Conservation (phyloP, 2,329 filamentous ascomycete genomes). For the Madurella fahalii region DNA sequence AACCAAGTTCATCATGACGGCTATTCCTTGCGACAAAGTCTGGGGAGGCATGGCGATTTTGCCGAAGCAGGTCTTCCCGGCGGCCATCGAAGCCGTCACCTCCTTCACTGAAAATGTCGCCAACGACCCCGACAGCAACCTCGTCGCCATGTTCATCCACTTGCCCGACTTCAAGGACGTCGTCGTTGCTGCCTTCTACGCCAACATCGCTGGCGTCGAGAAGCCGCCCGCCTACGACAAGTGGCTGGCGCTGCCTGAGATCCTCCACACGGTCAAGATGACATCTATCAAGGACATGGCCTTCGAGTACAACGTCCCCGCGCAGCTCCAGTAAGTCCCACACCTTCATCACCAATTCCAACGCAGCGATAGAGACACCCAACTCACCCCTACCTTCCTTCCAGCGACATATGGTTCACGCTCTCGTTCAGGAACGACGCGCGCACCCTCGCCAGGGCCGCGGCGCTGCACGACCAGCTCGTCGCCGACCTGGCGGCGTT, state of each 20-base stretch:
- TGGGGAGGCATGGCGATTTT: constrained; percentile 27
- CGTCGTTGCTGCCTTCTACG: constrained; percentile 17
- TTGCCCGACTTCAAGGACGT: constrained; percentile 18
- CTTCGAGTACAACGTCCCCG: constrained; percentile 20
- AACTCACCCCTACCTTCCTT: not conserved
- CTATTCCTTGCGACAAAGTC: constrained; percentile 14
- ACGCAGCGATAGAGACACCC: not conserved
- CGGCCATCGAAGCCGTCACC: constrained; percentile 17
- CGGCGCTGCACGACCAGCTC: constrained; percentile 30
- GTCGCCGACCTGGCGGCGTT: constrained; percentile 18
- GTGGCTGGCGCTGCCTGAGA: constrained; percentile 15
- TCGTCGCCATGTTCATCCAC: constrained; percentile 23
- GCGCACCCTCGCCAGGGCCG: constrained; percentile 32
- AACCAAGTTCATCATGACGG: constrained; percentile 24
- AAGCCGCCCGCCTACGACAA: constrained; percentile 20
- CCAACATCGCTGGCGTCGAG: constrained; percentile 18
- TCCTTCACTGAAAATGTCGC: constrained; percentile 17
- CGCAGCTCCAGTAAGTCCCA: constrained; percentile 13
- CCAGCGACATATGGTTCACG: constrained; percentile 36
- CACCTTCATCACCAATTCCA: not conserved
- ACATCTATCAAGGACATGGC: constrained; percentile 21
- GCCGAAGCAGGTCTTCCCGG: constrained; percentile 6
- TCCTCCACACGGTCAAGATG: constrained; percentile 21
- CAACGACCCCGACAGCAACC: constrained; percentile 19
- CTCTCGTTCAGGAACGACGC: constrained; percentile 35